Evolutionary conservation across 768 basidiomycete species (phyloP), one percentile per base, ranked within the genome.

Genomic region (Baorangia bicolor): DNA sequence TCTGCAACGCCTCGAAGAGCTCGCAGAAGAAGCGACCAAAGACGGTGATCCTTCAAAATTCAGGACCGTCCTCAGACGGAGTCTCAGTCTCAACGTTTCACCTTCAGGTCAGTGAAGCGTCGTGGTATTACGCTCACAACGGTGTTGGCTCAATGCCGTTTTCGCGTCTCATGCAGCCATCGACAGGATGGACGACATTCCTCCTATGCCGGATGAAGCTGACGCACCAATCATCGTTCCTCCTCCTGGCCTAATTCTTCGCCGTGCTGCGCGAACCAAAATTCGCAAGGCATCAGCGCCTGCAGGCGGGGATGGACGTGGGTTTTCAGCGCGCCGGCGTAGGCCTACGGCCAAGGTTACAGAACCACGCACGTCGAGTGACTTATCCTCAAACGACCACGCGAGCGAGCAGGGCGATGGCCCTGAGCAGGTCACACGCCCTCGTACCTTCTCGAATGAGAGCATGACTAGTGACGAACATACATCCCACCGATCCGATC

Each of bases 211-310:
- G 10, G 93, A 94, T 57, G 92, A 93, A 62, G 86, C 85, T 5
- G 93, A 97, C 71, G 81, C 83, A n/a, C 95, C 95, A 23, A 90
- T 97, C 65, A 91, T 97, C 57, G 61, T 74, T 20, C 90, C 92
- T 42, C 88, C 86, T 25, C 93, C 92, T 1, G 91, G 91, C 8
- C 90, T 87, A 70, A 93, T 94, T 62, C 80, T 99, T 13, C 89
- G 94, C 21, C 88, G 97, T 35, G 84, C 94, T 11, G 94, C 94
- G 5, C 85, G 96, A 14, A 99, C 97, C 1, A 94, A 94, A 77
- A 97, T 98, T 63, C 88, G 96, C 34, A 99, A 98, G 75, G 78
- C 86, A 14, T 82, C 84, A 6, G 70, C 88, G 7, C 79, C 82
- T 14, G 90, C 85, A 23, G 92, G 90, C 71, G 90, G 88, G 12